Evolutionary conservation across 345 rosid genomes (phyloP).

Genomic region (Syzygium grande): DNA sequence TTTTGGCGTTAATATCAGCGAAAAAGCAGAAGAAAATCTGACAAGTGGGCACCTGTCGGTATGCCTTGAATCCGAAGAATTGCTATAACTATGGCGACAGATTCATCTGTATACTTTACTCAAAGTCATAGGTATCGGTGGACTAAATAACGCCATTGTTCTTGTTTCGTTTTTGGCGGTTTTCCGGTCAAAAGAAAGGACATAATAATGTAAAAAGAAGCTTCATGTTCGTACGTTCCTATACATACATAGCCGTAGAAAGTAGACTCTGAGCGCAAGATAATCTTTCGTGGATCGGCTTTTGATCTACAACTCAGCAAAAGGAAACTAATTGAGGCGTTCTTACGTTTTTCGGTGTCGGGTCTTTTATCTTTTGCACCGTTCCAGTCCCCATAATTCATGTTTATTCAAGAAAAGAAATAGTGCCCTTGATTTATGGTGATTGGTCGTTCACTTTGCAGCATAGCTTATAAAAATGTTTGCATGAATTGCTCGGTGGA

Average conservation of each 20-base stretch:
- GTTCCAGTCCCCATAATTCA: neutral
- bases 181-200: neutral
- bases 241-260: neutral
- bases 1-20: neutral
- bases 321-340: neutral
- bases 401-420: neutral
- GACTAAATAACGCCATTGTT: neutral
- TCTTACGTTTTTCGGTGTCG: neutral
- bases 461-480: neutral
- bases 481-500: neutral
- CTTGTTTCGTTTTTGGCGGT: neutral
- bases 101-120: constrained; percentile 1
- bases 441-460: neutral
- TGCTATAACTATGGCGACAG: neutral
- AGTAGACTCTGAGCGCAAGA: neutral
- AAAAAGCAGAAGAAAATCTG: neutral
- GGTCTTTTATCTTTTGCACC: neutral
- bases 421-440: neutral
- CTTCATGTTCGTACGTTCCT: neutral
- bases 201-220: neutral
- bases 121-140: neutral
- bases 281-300: neutral
- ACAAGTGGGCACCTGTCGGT: neutral
- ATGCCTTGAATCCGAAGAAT: neutral
- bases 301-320: neutral